Evolutionary conservation across 2,329 filamentous ascomycete genomes (phyloP), one percentile per base, ranked within the genome.

Genomic region (Escovopsis weberi): DNA sequence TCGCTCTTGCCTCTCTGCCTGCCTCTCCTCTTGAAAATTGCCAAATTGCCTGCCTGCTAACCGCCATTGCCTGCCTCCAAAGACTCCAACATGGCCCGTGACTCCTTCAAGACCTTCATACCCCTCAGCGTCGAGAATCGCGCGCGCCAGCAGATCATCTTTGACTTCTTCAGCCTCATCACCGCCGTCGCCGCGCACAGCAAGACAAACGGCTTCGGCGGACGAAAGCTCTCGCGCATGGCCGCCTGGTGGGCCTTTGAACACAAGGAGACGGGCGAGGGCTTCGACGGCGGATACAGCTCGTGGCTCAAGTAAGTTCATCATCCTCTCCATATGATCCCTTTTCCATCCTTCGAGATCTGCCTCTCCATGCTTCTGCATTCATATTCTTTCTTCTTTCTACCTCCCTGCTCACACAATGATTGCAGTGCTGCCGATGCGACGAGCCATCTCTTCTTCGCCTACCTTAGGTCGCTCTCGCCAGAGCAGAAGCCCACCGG

Each of bases 221-320:
- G 91, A 26, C 79, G 88, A 49, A 96, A 96, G 61, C 73, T 98
- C 43, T 96, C 91, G 9, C 78, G 91, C 51, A 85, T 94, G 73
- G 91, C 89, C 35, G 87, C 88, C 38, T 98, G 91, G 91, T 98
- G 91, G 91, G 87, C 89, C 1, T 98, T 98, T 59, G 89, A 95
- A 55, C 85, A 93, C 51, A 75, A 71, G 38, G 88, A 96, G 58
- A 79, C 79, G 6, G 84, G 83, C 36, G 89, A 83, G 58, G 91
- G 91, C 12, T 98, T 98, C 53, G 91, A 96, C 51, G 85, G 85
- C 35, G 88, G 89, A 43, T 98, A 98, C 63, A 85, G 83, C 56
- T 77, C 78, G 37, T 98, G 91, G 88, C 69, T 81, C 51, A 80
- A 68, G 82, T 88, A 66, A 62, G 75, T 45, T 30, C 10, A n/a